Evolutionary conservation across 192 early-diverging fungal genomes (phyloP).

Genomic region (Funneliformis geosporum): DNA sequence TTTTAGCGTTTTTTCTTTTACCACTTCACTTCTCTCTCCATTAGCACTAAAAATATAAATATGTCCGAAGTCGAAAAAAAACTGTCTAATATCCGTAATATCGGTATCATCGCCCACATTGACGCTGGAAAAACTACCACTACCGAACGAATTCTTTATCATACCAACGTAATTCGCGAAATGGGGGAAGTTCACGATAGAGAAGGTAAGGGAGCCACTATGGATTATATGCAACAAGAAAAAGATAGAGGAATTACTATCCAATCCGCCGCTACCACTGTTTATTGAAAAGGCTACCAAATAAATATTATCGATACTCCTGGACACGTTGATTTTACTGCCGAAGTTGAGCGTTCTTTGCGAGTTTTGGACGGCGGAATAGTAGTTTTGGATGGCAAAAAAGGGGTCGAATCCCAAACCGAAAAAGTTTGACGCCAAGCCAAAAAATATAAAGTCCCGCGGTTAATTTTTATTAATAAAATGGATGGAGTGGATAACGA

Average conservation of each 20-base stretch:
- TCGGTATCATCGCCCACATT: constrained; percentile 85
- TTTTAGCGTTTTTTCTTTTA: too few relatives aligned
- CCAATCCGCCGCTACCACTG: too few relatives aligned
- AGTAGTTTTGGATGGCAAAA: not conserved
- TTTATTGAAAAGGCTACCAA: too few relatives aligned
- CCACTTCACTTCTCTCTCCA: too few relatives aligned
- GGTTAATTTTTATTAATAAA: constrained; percentile 1
- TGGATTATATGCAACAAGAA: too few relatives aligned
- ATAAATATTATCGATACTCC: too few relatives aligned
- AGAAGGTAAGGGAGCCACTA: too few relatives aligned
- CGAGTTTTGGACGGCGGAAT: constrained; percentile 19
- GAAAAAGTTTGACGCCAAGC: not conserved
- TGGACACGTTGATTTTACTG: constrained; percentile 6
- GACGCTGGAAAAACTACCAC: constrained; percentile 86
- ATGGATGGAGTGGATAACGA: not conserved
- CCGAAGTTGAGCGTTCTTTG: constrained; percentile 4
- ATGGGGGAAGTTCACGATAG: too few relatives aligned
- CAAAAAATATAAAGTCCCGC: not conserved
- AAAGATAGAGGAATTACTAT: too few relatives aligned
- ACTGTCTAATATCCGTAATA: constrained; percentile 60
- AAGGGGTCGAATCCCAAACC: constrained; percentile 13
- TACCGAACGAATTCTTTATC: constrained; percentile 43
- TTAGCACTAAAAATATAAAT: too few relatives aligned
- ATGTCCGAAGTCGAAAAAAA: too few relatives aligned
- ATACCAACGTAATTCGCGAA: too few relatives aligned